Percentiles rank a stretch among this genome's conserved stretches.
Evolutionary conservation across 768 basidiomycete species (phyloP).

Genomic region (Lactarius tabidus): DNA sequence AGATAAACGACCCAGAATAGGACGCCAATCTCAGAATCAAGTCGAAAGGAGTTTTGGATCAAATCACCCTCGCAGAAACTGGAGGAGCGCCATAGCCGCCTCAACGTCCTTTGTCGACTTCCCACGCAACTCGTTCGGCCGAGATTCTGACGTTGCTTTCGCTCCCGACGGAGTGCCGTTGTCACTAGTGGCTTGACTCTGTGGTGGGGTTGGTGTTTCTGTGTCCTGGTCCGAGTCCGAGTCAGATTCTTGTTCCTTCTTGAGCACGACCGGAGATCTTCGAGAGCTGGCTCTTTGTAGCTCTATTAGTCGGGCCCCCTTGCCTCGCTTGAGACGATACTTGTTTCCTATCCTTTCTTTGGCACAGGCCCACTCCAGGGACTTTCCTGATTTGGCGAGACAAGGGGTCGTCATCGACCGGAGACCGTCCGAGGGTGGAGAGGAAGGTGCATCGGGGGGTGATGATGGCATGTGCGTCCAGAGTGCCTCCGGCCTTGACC

Average conservation of each 20-base stretch:
- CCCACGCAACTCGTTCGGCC: neutral
- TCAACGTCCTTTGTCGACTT: slow-evolving; percentile 33
- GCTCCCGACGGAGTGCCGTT: neutral
- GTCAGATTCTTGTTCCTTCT: neutral
- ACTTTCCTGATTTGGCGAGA: slow-evolving; percentile 43
- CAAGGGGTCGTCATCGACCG: slow-evolving; percentile 43
- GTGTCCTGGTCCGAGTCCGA: slow-evolving; percentile 1
- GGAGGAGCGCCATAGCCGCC: slow-evolving; percentile 37
- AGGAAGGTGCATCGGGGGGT: slow-evolving; percentile 51
- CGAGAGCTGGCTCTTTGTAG: neutral
- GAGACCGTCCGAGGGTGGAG: slow-evolving; percentile 45
- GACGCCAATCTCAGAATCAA: slow-evolving; percentile 15
- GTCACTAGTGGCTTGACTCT: slow-evolving; percentile 1
- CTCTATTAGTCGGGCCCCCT: slow-evolving; percentile 22
- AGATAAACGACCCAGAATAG: neutral
- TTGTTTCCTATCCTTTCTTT: slow-evolving; percentile 34
- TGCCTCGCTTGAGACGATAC: slow-evolving; percentile 25
- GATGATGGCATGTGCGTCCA: slow-evolving; percentile 55
- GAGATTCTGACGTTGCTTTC: slow-evolving; percentile 9
- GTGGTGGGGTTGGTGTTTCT: neutral
- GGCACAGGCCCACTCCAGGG: slow-evolving; percentile 75
- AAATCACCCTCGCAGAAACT: slow-evolving; percentile 31
- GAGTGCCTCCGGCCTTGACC: slow-evolving; percentile 20
- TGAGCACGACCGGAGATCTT: neutral
- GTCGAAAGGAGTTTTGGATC: neutral